Evolutionary conservation across 352 stramenopile genomes (phyloP).

Genomic region (Albugo laibachii): DNA sequence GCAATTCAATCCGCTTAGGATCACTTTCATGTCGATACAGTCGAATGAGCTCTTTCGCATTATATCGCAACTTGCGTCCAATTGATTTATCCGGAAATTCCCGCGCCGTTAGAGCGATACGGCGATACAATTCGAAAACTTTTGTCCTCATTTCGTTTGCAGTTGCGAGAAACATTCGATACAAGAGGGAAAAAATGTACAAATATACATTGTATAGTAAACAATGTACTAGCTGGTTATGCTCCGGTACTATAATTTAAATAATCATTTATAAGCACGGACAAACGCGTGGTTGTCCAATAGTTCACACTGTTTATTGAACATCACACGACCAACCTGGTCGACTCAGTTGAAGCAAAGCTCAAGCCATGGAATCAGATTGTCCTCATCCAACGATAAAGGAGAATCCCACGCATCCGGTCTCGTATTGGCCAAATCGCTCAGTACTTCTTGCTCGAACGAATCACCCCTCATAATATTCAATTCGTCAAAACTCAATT

Average conservation of each 20-base stretch:
- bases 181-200: no score
- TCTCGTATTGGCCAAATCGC: conserved; percentile 54
- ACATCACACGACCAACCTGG: no score
- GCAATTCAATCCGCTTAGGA: conserved; percentile 14
- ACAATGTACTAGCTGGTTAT: no score
- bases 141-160: conserved; percentile 1
- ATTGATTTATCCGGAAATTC: conserved; percentile 37
- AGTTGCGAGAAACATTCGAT: no score
- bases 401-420: conserved; percentile 59
- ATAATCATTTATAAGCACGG: no score
- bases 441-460: conserved; percentile 32
- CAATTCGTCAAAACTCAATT: no score
- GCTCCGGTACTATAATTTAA: no score
- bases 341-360: conserved; percentile 37
- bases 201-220: no score
- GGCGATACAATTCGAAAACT: conserved; percentile 42
- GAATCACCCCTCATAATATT: conserved; percentile 2
- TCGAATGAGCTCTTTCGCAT: conserved; percentile 43
- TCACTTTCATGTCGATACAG: conserved; percentile 31
- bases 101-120: conserved; percentile 23
- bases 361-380: conserved; percentile 71
- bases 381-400: conserved; percentile 55
- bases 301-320: no score
- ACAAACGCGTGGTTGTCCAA: no score
- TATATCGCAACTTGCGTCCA: conserved; percentile 49